Conservation (phyloP, 169 alveolate species). For the Eimeria praecox region DNA sequence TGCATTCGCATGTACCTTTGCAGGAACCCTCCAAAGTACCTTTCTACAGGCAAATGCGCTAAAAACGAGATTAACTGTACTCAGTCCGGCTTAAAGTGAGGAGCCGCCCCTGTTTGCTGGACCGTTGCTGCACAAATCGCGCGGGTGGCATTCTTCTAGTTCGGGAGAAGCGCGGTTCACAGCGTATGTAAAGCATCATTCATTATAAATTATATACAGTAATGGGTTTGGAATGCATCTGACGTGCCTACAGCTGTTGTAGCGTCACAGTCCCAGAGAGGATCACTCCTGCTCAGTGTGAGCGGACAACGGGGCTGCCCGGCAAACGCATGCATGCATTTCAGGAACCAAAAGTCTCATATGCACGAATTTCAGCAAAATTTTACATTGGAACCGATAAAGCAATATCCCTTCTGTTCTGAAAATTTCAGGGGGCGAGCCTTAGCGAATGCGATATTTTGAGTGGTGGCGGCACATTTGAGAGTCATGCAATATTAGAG, state of each 20-base stretch:
- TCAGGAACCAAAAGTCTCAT: neutral
- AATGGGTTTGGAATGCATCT: neutral
- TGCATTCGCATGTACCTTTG: neutral
- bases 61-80: neutral
- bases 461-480: neutral
- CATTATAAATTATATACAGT: neutral
- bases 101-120: neutral
- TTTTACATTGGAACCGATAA: neutral
- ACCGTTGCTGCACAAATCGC: neutral
- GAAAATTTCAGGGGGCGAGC: neutral
- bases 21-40: neutral
- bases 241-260: neutral
- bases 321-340: slow-evolving; percentile 40
- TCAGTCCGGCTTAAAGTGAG: neutral
- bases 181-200: neutral
- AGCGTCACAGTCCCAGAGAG: neutral
- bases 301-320: slow-evolving; percentile 38
- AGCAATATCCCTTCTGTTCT: neutral
- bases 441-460: neutral
- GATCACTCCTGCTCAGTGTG: slow-evolving; percentile 8
- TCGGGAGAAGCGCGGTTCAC: neutral
- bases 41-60: neutral
- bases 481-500: neutral
- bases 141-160: neutral
- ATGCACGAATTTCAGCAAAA: too few relatives aligned